Evolutionary conservation across 305 asterid genomes (phyloP), one percentile per base, ranked within the genome.

Genomic region (Stenogyne calaminthoides): DNA sequence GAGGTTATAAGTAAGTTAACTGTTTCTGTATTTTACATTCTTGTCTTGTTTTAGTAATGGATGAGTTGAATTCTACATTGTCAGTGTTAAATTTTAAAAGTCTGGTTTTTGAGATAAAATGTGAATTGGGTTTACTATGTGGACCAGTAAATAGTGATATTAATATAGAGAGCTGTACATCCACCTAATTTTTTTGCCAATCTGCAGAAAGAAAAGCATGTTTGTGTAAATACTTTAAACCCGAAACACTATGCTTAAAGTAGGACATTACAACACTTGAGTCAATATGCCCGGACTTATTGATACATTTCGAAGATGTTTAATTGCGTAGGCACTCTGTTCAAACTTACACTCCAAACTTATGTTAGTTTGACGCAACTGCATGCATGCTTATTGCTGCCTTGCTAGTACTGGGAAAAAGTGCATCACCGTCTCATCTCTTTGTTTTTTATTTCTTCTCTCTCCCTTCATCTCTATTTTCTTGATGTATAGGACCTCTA

Each of bases 1-100:
- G 91, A 87, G 54, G 93, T 92, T 80, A 80, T 92, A 63, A 83
- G 97, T 91, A 85, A 85, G 97, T 89, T 65, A 76, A 70, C 65
- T 64, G 14, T 65, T 47, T 77, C 34, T 47, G 18, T 63, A 49
- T 7, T 65, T 46, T 19, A 18, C 65, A 15, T 65, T 67, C 57
- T 34, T 69, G 6, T 71, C 73, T 63, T 72, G 59, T 65, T 74
- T 72, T 22, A 12, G 20, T 69, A 59, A 60, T 58, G 51, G 46
- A 9, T 64, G 63, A 22, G n/a, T 19, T 60, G 9, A 51, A 62
- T 69, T 65, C 56, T 39, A 20, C 4, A 44, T 65, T 49, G 36
- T 37, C 55, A 2, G 12, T 20, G 37, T 25, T 20, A 44, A 36
- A 44, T 54, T 12, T 37, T 15, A 34, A 18, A 29, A 11, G 6